Percentiles rank a stretch among this genome's conserved stretches.
Conservation (phyloP, 306 rosid genomes). For the Senna siamea region DNA sequence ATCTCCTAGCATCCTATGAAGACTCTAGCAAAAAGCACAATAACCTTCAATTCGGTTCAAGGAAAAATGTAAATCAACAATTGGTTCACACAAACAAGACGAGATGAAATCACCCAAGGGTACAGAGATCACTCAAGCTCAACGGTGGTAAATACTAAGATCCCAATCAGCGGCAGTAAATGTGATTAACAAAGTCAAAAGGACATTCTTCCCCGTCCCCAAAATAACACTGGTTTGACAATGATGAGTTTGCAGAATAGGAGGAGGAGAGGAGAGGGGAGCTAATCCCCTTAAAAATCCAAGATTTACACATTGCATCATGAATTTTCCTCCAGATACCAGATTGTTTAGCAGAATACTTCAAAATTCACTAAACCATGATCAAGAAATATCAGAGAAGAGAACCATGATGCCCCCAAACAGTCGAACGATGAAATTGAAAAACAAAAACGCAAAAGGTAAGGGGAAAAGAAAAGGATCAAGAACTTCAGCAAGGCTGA, state of each 20-base stretch:
- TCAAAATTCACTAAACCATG: neutral
- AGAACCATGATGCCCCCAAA: neutral
- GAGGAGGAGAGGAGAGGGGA: too few relatives aligned
- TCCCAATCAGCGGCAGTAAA: neutral
- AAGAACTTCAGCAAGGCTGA: slow-evolving; percentile 15
- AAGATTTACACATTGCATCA: neutral
- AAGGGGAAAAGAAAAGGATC: neutral
- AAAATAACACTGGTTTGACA: neutral
- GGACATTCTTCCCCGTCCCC: slow-evolving; percentile 5
- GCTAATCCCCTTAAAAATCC: neutral
- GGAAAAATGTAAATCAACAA: neutral
- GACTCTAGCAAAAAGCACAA: neutral
- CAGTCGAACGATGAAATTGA: neutral
- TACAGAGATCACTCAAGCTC: neutral
- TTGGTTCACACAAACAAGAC: neutral
- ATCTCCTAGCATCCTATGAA: neutral
- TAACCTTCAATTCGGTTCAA: neutral
- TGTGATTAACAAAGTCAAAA: slow-evolving; percentile 6
- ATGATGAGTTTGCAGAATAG: neutral
- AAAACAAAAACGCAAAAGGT: neutral
- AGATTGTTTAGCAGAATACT: neutral
- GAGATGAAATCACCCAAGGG: neutral
- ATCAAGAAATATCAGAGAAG: neutral
- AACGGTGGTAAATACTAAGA: neutral
- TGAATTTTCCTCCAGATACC: neutral